Evolutionary conservation across 2,329 filamentous ascomycete species (phyloP).

Genomic region (Trichoderma sp.): DNA sequence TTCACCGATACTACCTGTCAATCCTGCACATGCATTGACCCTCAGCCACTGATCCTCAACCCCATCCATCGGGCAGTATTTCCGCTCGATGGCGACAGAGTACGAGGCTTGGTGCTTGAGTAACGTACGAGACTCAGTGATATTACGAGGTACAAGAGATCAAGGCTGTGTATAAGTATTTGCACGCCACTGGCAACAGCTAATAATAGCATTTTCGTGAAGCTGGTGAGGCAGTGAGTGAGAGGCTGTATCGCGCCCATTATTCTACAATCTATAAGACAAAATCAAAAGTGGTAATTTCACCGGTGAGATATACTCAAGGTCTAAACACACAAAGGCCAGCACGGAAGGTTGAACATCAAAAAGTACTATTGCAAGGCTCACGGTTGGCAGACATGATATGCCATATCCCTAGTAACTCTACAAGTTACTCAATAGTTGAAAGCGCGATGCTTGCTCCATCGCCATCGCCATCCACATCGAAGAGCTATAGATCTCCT

Average conservation of each 20-base stretch:
- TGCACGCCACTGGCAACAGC: neutral
- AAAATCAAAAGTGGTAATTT: neutral
- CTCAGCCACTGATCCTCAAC: neutral
- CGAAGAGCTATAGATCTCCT: neutral
- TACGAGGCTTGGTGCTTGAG: neutral
- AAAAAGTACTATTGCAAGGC: conserved; percentile 20
- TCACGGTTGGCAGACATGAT: neutral
- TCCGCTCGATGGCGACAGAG: neutral
- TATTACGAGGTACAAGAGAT: neutral
- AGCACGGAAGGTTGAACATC: conserved; percentile 1
- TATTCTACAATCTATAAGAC: neutral
- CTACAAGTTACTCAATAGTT: conserved; percentile 9
- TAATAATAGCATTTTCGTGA: neutral
- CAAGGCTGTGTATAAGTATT: no score
- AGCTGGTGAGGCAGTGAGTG: neutral
- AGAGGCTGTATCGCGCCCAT: neutral
- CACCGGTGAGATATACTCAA: neutral
- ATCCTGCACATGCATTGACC: neutral
- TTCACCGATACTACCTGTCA: neutral
- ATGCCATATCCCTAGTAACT: conserved; percentile 17
- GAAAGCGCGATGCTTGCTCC: conserved; percentile 4
- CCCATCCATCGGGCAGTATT: neutral
- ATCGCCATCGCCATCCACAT: neutral
- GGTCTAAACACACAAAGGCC: neutral
- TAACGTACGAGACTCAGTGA: neutral